Percentiles rank a stretch among this genome's conserved stretches.
Conservation (phyloP, 768 basidiomycete genomes). For the Termitomyces titanicus region DNA sequence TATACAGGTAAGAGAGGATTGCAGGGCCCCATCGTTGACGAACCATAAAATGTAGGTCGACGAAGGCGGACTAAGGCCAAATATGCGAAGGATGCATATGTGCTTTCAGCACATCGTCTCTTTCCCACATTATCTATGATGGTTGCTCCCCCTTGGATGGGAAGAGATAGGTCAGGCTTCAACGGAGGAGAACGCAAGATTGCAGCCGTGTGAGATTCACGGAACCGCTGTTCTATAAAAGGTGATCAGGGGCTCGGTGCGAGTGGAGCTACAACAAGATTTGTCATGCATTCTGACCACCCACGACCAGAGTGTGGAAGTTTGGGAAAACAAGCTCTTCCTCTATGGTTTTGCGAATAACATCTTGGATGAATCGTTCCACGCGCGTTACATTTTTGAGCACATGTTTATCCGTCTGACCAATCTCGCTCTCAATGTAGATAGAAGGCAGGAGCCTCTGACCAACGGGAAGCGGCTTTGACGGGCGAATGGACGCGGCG, state of each 20-base stretch:
- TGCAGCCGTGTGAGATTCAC: conserved; percentile 1
- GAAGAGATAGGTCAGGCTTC: neutral
- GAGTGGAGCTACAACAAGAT: neutral
- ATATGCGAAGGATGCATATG: neutral
- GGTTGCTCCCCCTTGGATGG: neutral
- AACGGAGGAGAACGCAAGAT: neutral
- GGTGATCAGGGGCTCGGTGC: neutral
- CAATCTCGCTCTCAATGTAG: conserved; percentile 95
- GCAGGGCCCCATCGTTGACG: neutral
- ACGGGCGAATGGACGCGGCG: conserved; percentile 35
- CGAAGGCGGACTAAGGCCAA: neutral
- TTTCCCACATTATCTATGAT: neutral
- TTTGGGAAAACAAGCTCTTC: conserved; percentile 97
- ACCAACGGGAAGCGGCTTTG: conserved; percentile 75
- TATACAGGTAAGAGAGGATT: neutral
- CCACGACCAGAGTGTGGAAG: conserved; percentile 71
- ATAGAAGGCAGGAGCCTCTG: conserved; percentile 83
- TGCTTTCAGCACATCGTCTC: neutral
- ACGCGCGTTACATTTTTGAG: conserved; percentile 94
- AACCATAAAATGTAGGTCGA: neutral
- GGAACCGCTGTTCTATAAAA: neutral
- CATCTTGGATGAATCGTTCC: conserved; percentile 93
- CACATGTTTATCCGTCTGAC: conserved; percentile 93
- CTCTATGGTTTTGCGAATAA: conserved; percentile 90
- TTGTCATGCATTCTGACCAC: conserved; percentile 12